Evolutionary conservation across 1,139 yeast genomes (phyloP), one percentile per base, ranked within the genome.

Genomic region (Debaryomycetaceae sp.): DNA sequence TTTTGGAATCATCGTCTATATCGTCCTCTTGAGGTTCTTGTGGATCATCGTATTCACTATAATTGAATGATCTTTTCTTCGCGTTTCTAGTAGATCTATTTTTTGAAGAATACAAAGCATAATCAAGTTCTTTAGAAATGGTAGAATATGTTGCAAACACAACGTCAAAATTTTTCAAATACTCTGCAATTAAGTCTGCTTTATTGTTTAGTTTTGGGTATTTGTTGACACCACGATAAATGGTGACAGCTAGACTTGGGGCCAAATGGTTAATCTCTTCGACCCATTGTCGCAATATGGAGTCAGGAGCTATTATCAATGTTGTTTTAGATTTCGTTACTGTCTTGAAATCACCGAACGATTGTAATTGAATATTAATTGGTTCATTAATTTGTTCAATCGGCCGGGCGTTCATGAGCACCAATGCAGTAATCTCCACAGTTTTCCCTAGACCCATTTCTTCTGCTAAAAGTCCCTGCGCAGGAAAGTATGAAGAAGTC

Each of bases 371-470:
- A 36, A 57, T 70, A 43, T 57, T 66, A 1, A 66, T 45, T 4
- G 62, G 57, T 29, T 73, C 69, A 40, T 73, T 74, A 8, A 63
- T 48, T 46, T 82, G 84, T 13, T 53, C 57, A 0, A 46, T 37
- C 0, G 75, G 74, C 15, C 87, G 59, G 18, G 69, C 79, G 56
- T 91, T 84, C 40, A 82, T 55, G 3, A 82, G 56, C 0, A 83
- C 63, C 29, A 89, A 62, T 0, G 95, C 71, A 2, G 88, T 70
- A 6, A 88, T 68, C 57, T 92, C 98, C 2, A 92, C 82, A 0
- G 98, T 91, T 56, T 92, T 92, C 0, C 98, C 98, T 5, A 92
- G 71, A 0, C 98, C 98, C 98, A 92, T 92, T 60, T 92, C 98
- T 56, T 91, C 98, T 1, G 94, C 85, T 31, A 91, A 59, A 6